Percentiles rank a stretch among this genome's conserved stretches.
Evolutionary conservation across 176 grass and related monocot species (phyloP).

Genomic region (Aegilops speltoides): DNA sequence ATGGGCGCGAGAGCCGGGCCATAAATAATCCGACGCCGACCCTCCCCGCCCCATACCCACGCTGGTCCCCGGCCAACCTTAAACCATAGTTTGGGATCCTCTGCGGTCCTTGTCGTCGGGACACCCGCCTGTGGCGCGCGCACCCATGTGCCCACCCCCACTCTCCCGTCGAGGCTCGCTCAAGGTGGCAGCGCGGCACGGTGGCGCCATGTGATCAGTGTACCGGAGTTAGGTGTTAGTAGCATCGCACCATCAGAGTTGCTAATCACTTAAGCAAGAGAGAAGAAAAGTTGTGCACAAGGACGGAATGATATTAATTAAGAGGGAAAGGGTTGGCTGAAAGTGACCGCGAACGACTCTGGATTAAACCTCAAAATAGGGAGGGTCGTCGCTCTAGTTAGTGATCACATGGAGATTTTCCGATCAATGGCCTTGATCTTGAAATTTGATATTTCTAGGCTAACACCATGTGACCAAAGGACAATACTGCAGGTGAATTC

Average conservation of each 20-base stretch:
- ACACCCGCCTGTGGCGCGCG: background rate
- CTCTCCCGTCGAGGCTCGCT: background rate
- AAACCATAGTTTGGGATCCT: background rate
- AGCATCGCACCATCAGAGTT: background rate
- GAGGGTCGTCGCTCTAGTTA: background rate
- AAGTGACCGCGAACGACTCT: background rate
- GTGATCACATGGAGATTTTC: background rate
- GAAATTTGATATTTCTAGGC: background rate
- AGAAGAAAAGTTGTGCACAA: background rate
- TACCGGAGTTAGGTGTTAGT: background rate
- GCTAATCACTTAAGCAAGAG: background rate
- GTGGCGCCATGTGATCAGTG: background rate
- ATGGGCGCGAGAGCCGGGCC: background rate
- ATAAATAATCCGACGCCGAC: constrained; percentile 17
- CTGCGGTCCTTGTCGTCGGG: constrained; percentile 1
- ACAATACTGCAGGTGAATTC: background rate
- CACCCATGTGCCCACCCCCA: no score
- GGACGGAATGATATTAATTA: background rate
- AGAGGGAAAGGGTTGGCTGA: background rate
- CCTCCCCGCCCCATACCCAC: background rate
- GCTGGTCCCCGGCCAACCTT: constrained; percentile 16
- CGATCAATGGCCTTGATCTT: background rate
- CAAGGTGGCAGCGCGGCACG: background rate
- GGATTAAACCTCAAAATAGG: background rate
- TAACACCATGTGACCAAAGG: background rate